These are phyloP conservation scores for Takashimella tepidaria DNA, from an alignment of 1,284 basidiomycete species.

Conservation along the genomic window DNA sequence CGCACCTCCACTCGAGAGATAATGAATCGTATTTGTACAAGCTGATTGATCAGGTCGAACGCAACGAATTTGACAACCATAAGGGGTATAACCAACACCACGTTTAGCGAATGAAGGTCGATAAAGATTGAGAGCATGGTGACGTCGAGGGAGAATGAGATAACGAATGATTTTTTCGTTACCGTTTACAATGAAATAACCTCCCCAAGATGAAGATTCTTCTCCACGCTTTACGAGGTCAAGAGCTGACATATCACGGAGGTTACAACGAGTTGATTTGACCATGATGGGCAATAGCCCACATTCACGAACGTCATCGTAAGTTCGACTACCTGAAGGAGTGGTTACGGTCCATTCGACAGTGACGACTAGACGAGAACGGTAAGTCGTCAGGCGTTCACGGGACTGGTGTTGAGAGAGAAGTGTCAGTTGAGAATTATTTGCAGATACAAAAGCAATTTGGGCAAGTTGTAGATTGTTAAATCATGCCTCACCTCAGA, in stretches of 20 bases:
- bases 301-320: conserved; percentile 77
- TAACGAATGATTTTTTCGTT: conserved; percentile 98
- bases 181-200: conserved; percentile 98
- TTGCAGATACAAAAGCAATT: conserved; percentile 1
- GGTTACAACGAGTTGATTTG: conserved; percentile 92
- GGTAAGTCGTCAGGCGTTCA: conserved; percentile 87
- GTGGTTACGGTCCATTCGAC: conserved; percentile 76
- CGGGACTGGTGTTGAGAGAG: conserved; percentile 62
- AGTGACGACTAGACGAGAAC: conserved; percentile 84
- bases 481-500: conserved; percentile 61
- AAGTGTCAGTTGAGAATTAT: too few relatives aligned
- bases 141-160: conserved; percentile 64
- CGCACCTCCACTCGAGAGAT: conserved; percentile 91
- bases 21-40: conserved; percentile 93
- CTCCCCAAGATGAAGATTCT: conserved; percentile 97
- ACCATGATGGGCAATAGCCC: conserved; percentile 96
- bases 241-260: conserved; percentile 75
- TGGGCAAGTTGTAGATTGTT: conserved; percentile 16
- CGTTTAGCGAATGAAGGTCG: conserved; percentile 84
- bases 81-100: conserved; percentile 89
- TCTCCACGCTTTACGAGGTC: conserved; percentile 87
- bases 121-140: conserved; percentile 67
- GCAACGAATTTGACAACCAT: conserved; percentile 93
- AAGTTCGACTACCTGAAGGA: conserved; percentile 53
- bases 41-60: conserved; percentile 86